Evolutionary conservation across 2,329 filamentous ascomycete species (phyloP).

Genomic region (Epichloe sibirici): DNA sequence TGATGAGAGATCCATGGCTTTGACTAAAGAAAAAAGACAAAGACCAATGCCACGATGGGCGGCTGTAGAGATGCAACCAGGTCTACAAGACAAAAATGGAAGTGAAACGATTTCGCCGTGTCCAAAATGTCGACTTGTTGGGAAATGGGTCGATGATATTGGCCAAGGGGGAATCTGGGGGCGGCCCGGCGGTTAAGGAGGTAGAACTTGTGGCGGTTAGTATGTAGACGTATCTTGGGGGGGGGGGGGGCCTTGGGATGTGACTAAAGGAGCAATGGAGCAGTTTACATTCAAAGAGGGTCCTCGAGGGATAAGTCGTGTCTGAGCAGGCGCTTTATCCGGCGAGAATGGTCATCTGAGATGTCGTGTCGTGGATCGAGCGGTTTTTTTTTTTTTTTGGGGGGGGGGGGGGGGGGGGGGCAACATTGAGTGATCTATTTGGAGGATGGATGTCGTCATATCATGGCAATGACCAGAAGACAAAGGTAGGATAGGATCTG

Average conservation of each 20-base stretch:
- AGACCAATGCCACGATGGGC: slow-evolving; percentile 1
- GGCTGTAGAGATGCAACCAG: slow-evolving; percentile 8
- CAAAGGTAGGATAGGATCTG: neutral
- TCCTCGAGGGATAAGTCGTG: neutral
- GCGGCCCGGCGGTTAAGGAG: slow-evolving; percentile 11
- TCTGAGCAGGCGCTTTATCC: neutral
- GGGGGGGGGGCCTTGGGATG: no score
- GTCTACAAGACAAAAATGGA: slow-evolving; percentile 11
- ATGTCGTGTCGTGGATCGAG: neutral
- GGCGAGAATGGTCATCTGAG: neutral
- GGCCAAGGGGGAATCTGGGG: slow-evolving; percentile 29
- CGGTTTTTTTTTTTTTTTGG: no score
- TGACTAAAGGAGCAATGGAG: neutral
- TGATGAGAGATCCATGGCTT: neutral
- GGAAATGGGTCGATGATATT: slow-evolving; percentile 36
- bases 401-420: no score
- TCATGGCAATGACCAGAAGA: no score
- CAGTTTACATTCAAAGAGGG: neutral
- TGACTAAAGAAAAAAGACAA: neutral
- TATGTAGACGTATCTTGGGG: neutral
- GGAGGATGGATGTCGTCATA: neutral
- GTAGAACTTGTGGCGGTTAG: neutral
- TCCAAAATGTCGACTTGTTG: slow-evolving; percentile 32
- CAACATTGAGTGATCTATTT: neutral
- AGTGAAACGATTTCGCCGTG: slow-evolving; percentile 41